These are phyloP conservation scores for Coemansia sp. DNA, from an alignment of 192 early-diverging fungal genomes.

Conservation along the genomic window DNA sequence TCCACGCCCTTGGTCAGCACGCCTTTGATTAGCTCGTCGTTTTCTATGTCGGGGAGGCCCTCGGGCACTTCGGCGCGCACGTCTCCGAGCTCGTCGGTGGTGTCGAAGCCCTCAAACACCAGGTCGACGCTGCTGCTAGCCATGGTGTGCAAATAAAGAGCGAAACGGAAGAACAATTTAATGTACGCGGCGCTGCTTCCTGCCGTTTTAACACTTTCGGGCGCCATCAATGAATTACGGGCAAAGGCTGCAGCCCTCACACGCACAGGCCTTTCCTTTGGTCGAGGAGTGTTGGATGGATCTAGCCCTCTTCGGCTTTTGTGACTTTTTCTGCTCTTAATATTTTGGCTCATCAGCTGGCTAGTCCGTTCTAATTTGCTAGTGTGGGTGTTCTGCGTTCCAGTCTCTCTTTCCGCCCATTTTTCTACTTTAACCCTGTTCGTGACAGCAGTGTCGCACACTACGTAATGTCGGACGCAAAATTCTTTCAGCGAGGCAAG, in stretches of 20 bases:
- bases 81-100: conserved; percentile 20
- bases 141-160: background rate
- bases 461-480: conserved; percentile 66
- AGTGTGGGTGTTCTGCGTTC: background rate
- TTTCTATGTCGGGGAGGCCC: conserved; percentile 61
- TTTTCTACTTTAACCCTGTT: background rate
- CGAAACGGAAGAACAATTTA: background rate
- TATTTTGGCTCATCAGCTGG: background rate
- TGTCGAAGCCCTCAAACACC: conserved; percentile 48
- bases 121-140: conserved; percentile 12
- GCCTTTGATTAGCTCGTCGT: conserved; percentile 80
- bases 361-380: background rate
- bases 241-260: background rate
- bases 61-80: background rate
- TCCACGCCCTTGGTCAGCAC: conserved; percentile 80
- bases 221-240: background rate
- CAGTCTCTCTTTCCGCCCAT: background rate
- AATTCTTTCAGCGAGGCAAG: conserved; percentile 76
- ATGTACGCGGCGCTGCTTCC: background rate
- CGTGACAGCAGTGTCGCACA: background rate
- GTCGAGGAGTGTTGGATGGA: background rate
- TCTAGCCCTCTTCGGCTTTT: conserved; percentile 3
- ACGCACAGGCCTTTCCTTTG: background rate
- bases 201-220: background rate
- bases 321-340: background rate